phyloP scores from a whole-genome alignment of 1,139 yeast genomes.

The Ogataea hybrid region DNA sequence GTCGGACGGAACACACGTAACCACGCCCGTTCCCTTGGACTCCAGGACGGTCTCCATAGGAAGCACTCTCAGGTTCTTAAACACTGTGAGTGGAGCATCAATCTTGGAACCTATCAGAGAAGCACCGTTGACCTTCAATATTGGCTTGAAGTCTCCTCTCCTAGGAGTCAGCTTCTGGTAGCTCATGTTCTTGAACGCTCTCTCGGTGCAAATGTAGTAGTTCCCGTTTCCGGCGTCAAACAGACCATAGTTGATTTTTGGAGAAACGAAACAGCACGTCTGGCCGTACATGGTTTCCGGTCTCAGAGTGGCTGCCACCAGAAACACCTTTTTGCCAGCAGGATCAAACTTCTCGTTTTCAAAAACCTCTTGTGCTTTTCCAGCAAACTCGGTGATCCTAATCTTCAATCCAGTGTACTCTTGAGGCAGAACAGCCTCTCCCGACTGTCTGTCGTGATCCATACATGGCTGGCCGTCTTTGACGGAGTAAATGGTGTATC shows the following conservation, averaged over 20 bases:
- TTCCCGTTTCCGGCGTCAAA: constrained; percentile 80
- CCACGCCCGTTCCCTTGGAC: constrained; percentile 97
- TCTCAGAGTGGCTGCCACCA: constrained; percentile 96
- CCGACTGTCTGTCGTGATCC: constrained; percentile 97
- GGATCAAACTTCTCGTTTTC: constrained; percentile 45
- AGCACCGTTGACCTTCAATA: constrained; percentile 63
- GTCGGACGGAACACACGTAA: constrained; percentile 97
- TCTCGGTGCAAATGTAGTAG: constrained; percentile 84
- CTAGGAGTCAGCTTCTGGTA: constrained; percentile 90
- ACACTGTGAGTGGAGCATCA: constrained; percentile 76
- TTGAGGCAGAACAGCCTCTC: constrained; percentile 97
- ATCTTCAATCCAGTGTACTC: constrained; percentile 95
- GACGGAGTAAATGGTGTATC: constrained; percentile 96
- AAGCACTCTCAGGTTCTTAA: constrained; percentile 72
- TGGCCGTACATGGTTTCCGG: constrained; percentile 99
- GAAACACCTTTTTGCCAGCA: constrained; percentile 61
- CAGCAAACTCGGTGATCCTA: constrained; percentile 55
- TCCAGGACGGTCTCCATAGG: constrained; percentile 99
- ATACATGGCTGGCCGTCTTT: constrained; percentile 99
- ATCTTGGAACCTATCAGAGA: constrained; percentile 83
- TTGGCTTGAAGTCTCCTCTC: constrained; percentile 74
- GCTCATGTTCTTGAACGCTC: constrained; percentile 98
- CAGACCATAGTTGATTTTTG: constrained; percentile 88
- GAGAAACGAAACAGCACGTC: constrained; percentile 96
- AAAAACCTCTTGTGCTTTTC: constrained; percentile 51